A percentile compares a stretch with the other conserved stretches of the same genome.
phyloP scores from a whole-genome alignment of 768 basidiomycete genomes.

The Suillus subalutaceus region DNA sequence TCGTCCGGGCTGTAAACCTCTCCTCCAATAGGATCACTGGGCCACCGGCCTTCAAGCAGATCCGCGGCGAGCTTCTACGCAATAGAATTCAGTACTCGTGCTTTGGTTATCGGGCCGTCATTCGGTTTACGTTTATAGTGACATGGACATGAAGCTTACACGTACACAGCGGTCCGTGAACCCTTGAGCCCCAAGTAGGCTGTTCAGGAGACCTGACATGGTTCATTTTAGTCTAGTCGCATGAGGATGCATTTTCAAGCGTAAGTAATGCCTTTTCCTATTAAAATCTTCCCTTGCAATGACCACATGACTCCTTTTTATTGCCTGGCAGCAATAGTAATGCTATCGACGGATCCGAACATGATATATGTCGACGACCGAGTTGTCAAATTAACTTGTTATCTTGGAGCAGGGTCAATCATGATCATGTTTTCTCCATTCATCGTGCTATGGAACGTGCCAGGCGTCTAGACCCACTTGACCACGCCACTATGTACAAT shows the following conservation, averaged over 20 bases:
- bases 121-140: background rate
- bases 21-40: background rate
- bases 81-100: background rate
- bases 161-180: background rate
- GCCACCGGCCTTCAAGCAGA: background rate
- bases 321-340: background rate
- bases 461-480: no score
- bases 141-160: background rate
- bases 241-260: background rate
- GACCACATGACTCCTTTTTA: background rate
- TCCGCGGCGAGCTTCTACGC: background rate
- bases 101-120: background rate
- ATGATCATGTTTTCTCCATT: background rate
- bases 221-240: background rate
- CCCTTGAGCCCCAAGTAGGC: background rate
- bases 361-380: background rate
- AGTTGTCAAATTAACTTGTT: background rate
- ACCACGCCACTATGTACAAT: background rate
- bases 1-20: background rate
- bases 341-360: no score
- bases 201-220: background rate
- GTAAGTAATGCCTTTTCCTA: constrained; percentile 1
- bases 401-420: background rate
- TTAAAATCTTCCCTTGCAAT: constrained; percentile 1
- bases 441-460: background rate